phyloP scores from a whole-genome alignment of 129 eudicot species.

The Tagetes erecta region DNA sequence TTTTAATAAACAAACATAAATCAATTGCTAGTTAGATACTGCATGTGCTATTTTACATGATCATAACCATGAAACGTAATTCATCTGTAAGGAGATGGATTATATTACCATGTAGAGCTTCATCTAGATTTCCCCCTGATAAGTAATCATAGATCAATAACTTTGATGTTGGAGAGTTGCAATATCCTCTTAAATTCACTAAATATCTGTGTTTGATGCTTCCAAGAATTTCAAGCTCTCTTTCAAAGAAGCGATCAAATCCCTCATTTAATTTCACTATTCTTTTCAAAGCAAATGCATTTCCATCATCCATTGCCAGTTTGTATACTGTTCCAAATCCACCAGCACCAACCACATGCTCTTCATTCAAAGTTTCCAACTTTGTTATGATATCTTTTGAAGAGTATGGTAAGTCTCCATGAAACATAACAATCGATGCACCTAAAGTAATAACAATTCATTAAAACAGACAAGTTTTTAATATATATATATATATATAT shows the following conservation, averaged over 20 bases:
- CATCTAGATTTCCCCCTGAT: slow-evolving; percentile 95
- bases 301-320: slow-evolving; percentile 96
- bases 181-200: slow-evolving; percentile 92
- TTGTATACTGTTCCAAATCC: slow-evolving; percentile 98
- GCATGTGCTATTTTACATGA: background rate
- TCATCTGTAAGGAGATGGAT: background rate
- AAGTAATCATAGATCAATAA: slow-evolving; percentile 83
- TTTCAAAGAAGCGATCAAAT: slow-evolving; percentile 92
- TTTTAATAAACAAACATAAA: background rate
- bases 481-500: background rate
- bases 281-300: slow-evolving; percentile 88
- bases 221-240: slow-evolving; percentile 98
- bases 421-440: slow-evolving; percentile 98
- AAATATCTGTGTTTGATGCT: slow-evolving; percentile 88
- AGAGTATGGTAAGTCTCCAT: slow-evolving; percentile 96
- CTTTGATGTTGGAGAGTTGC: slow-evolving; percentile 94
- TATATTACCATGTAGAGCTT: slow-evolving; percentile 88
- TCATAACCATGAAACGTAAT: slow-evolving; percentile 2
- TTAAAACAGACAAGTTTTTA: background rate
- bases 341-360: slow-evolving; percentile 89
- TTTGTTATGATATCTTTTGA: slow-evolving; percentile 92
- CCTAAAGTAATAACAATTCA: slow-evolving; percentile 48
- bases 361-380: slow-evolving; percentile 78
- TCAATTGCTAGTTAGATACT: slow-evolving; percentile 1
- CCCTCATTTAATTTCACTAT: slow-evolving; percentile 87